phyloP scores from a whole-genome alignment of 2,329 filamentous ascomycete genomes.

The Hypoxylon sp. region DNA sequence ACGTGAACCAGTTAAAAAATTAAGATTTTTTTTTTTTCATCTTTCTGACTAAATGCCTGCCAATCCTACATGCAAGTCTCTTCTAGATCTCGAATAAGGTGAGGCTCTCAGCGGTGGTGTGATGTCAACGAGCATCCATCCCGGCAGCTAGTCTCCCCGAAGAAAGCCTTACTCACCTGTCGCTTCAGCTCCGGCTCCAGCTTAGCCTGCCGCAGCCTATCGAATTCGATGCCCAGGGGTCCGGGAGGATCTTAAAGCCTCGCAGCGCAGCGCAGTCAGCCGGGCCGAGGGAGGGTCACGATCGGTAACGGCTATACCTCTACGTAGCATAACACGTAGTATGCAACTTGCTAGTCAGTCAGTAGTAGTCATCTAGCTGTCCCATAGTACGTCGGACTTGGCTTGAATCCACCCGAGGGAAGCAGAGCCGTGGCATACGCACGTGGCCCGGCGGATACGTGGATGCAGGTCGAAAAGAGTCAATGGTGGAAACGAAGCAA shows the following conservation, averaged over 20 bases:
- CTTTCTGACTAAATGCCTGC: too few species aligned
- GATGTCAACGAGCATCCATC: not conserved
- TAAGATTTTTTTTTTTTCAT: not conserved
- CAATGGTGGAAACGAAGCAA: too few species aligned
- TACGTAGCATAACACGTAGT: not conserved
- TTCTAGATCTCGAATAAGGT: too few species aligned
- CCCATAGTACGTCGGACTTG: not conserved
- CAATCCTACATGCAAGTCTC: too few species aligned
- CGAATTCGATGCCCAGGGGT: not conserved
- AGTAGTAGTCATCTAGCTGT: not conserved
- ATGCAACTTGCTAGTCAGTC: too few species aligned
- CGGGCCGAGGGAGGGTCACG: not conserved
- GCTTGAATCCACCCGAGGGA: constrained; percentile 3
- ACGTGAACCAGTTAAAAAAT: not conserved
- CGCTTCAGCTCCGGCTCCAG: not conserved
- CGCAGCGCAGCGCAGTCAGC: not conserved
- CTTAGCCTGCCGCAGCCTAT: not conserved
- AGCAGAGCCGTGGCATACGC: constrained; percentile 21
- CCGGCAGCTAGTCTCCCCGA: not conserved
- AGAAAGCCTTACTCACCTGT: not conserved
- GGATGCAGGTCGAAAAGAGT: not conserved
- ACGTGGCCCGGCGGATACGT: constrained; percentile 13
- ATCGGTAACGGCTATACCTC: not conserved
- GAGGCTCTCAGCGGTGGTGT: not conserved
- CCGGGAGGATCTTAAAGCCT: not conserved